Percentiles rank a stretch among this genome's conserved stretches.
Conservation (phyloP, 768 basidiomycete species). For the Amanita thiersii region DNA sequence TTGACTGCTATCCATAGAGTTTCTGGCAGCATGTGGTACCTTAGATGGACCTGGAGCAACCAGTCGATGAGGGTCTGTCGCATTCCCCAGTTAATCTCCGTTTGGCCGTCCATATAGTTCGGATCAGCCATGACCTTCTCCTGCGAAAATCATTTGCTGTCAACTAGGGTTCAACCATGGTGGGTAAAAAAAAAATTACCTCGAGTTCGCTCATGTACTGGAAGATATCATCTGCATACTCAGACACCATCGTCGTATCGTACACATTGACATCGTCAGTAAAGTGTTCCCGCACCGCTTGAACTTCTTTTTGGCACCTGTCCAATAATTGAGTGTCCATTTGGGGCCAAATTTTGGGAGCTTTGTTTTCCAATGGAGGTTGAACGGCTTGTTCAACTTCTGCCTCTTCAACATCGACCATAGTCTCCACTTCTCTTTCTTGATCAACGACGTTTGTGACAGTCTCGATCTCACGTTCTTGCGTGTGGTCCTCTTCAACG, state of each 20-base stretch:
- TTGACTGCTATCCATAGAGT: conserved; percentile 99
- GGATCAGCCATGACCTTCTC: conserved; percentile 84
- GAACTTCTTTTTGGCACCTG: conserved; percentile 53
- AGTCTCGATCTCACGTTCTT: conserved; percentile 18
- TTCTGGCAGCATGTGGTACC: conserved; percentile 98
- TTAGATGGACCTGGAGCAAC: conserved; percentile 94
- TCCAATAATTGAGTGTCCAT: conserved; percentile 52
- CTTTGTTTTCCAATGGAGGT: conserved; percentile 24
- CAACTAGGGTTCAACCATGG: conserved; percentile 6
- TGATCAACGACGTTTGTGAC: conserved; percentile 34
- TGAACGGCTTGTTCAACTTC: conserved; percentile 21
- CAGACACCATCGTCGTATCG: conserved; percentile 95
- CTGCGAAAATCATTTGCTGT: conserved; percentile 33
- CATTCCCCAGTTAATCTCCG: conserved; percentile 91
- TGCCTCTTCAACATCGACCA: conserved; percentile 47
- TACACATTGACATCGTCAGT: conserved; percentile 63
- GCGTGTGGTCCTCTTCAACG: conserved; percentile 39
- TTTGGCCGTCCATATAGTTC: conserved; percentile 90
- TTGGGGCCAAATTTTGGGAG: conserved; percentile 66
- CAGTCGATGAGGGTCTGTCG: conserved; percentile 96
- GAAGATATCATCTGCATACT: conserved; percentile 98
- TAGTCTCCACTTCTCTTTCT: conserved; percentile 56
- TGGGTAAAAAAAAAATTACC: conserved; percentile 35
- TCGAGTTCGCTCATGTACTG: conserved; percentile 92
- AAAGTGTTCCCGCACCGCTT: conserved; percentile 60